A percentile compares a stretch with the other conserved stretches of the same genome.
phyloP scores from a whole-genome alignment of 805 yeast species.

The Limtongia smithiae region DNA sequence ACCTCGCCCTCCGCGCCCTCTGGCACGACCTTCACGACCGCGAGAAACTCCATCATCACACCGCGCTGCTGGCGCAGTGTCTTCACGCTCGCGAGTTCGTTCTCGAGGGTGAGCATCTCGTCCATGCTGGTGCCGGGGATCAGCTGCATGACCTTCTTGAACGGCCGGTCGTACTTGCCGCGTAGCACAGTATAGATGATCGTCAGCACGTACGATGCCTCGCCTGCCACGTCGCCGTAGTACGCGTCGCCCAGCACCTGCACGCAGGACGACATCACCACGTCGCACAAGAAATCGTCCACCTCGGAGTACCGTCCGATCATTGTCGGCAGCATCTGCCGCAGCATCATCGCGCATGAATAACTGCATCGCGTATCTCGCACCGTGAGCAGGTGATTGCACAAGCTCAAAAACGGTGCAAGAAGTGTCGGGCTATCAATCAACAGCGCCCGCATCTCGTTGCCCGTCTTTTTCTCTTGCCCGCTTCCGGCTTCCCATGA shows the following conservation, averaged over 20 bases:
- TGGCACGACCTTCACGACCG: constrained; percentile 48
- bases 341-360: constrained; percentile 77
- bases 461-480: neutral
- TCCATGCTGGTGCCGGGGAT: constrained; percentile 51
- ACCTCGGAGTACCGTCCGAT: constrained; percentile 69
- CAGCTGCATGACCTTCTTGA: constrained; percentile 51
- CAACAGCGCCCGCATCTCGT: constrained; percentile 50
- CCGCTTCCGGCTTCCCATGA: neutral
- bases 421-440: constrained; percentile 61
- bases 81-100: constrained; percentile 55
- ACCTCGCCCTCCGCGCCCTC: constrained; percentile 26
- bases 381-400: constrained; percentile 73
- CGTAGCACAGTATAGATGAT: constrained; percentile 71
- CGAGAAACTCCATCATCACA: constrained; percentile 71
- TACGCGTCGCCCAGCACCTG: constrained; percentile 67
- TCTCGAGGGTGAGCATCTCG: constrained; percentile 62
- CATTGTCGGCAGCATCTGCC: constrained; percentile 68
- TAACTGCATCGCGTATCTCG: constrained; percentile 91
- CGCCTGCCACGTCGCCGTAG: constrained; percentile 82
- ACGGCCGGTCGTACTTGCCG: constrained; percentile 65
- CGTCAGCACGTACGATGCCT: constrained; percentile 86
- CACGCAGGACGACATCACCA: constrained; percentile 66
- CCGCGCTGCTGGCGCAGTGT: constrained; percentile 77
- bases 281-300: constrained; percentile 62
- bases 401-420: constrained; percentile 71